These are phyloP conservation scores for Begonia loranthoides DNA, from an alignment of 306 rosid genomes.

Conservation along the genomic window DNA sequence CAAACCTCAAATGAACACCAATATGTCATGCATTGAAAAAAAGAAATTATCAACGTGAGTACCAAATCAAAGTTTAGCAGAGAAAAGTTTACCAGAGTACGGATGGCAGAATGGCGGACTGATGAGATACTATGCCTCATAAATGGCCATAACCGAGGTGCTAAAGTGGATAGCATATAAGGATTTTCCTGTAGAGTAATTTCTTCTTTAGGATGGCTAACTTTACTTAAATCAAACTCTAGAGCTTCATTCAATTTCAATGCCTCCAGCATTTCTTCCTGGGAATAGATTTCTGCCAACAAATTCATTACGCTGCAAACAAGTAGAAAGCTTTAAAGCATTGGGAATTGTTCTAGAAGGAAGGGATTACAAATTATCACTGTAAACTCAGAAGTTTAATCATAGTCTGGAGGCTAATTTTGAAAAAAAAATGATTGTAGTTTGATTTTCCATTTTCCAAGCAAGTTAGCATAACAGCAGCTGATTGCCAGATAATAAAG, in stretches of 20 bases:
- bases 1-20: not conserved
- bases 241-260: conserved; percentile 30
- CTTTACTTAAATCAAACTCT: conserved; percentile 40
- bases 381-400: no score
- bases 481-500: no score
- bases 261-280: conserved; percentile 65
- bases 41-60: not conserved
- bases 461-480: no score
- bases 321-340: conserved; percentile 10
- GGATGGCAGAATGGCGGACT: conserved; percentile 84
- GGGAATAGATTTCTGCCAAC: conserved; percentile 94
- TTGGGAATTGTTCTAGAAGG: no score
- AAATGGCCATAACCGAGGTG: conserved; percentile 95
- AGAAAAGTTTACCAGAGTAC: conserved; percentile 63
- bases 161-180: conserved; percentile 58
- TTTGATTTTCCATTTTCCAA: no score
- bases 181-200: conserved; percentile 44
- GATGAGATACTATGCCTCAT: conserved; percentile 93
- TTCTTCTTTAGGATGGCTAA: conserved; percentile 25
- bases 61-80: conserved; percentile 1
- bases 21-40: not conserved
- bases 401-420: no score
- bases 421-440: no score
- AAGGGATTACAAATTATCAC: no score
- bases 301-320: conserved; percentile 96